These are phyloP conservation scores for Yarrowia bubula DNA, from an alignment of 805 yeast genomes.

Conservation along the genomic window DNA sequence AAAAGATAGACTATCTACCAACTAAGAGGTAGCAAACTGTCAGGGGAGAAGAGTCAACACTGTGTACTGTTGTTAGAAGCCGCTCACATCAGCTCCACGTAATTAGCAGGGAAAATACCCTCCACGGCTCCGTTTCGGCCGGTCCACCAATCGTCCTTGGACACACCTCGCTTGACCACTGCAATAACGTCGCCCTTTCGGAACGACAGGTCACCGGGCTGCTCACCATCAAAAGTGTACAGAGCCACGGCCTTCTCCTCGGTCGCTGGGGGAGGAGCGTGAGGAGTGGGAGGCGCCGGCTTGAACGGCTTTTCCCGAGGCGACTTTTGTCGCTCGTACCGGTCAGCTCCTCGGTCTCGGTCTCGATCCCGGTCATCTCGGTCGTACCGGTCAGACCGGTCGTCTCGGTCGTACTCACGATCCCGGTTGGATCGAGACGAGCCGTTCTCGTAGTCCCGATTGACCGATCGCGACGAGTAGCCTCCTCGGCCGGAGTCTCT, in stretches of 20 bases:
- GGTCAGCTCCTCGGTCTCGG: neutral
- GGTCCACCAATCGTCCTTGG: constrained; percentile 98
- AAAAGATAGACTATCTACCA: constrained; percentile 10
- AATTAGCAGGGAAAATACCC: constrained; percentile 97
- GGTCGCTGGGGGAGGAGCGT: constrained; percentile 30
- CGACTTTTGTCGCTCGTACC: constrained; percentile 13
- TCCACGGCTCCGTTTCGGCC: constrained; percentile 79
- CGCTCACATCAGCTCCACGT: constrained; percentile 74
- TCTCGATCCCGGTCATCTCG: constrained; percentile 26
- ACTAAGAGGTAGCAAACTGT: neutral
- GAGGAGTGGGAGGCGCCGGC: constrained; percentile 28
- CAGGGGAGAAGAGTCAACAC: no score
- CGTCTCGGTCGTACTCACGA: constrained; percentile 10
- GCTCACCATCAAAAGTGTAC: constrained; percentile 86
- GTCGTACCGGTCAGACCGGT: constrained; percentile 23
- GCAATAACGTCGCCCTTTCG: constrained; percentile 92
- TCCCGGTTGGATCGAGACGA: neutral
- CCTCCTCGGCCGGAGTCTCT: neutral
- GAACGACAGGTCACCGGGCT: constrained; percentile 88
- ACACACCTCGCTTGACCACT: constrained; percentile 78
- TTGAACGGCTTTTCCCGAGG: constrained; percentile 7
- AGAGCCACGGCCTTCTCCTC: constrained; percentile 86
- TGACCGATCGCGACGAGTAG: neutral
- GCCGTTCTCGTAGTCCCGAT: constrained; percentile 30
- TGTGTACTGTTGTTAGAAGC: no score